phyloP scores from a whole-genome alignment of 2,329 filamentous ascomycete genomes.

The Colletotrichum chrysophilum region DNA sequence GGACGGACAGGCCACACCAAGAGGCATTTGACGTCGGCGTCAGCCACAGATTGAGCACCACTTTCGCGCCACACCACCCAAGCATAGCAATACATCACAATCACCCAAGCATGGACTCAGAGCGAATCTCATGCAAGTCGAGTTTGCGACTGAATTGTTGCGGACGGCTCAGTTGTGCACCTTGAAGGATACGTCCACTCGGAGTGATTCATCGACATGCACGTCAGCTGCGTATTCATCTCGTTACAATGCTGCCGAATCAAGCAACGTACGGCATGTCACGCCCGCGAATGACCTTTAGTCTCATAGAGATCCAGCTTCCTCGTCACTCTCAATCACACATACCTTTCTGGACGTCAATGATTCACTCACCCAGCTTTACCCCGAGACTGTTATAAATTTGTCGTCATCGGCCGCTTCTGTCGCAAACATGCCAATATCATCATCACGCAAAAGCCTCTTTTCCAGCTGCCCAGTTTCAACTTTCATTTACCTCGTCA shows the following conservation, averaged over 20 bases:
- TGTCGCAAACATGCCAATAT: background rate
- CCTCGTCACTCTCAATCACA: background rate
- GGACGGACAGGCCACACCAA: background rate
- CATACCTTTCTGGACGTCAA: background rate
- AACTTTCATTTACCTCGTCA: background rate
- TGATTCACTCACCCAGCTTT: background rate
- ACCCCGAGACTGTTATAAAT: background rate
- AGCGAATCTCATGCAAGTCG: background rate
- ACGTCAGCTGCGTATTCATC: background rate
- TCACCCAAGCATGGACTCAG: background rate
- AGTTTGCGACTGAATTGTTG: background rate
- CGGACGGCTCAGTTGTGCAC: background rate
- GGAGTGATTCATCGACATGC: background rate
- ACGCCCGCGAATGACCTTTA: background rate
- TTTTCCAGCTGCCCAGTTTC: background rate
- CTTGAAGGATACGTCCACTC: background rate
- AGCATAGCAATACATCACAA: background rate
- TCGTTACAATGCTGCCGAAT: rapidly evolving
- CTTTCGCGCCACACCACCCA: background rate
- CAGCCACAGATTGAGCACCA: background rate
- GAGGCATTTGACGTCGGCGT: background rate
- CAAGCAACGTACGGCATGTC: background rate
- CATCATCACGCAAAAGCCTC: background rate
- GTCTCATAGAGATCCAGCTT: background rate
- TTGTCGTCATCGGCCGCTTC: background rate